Evolutionary conservation across 2,329 filamentous ascomycete species (phyloP).

Genomic region (Aspergillus sp.): DNA sequence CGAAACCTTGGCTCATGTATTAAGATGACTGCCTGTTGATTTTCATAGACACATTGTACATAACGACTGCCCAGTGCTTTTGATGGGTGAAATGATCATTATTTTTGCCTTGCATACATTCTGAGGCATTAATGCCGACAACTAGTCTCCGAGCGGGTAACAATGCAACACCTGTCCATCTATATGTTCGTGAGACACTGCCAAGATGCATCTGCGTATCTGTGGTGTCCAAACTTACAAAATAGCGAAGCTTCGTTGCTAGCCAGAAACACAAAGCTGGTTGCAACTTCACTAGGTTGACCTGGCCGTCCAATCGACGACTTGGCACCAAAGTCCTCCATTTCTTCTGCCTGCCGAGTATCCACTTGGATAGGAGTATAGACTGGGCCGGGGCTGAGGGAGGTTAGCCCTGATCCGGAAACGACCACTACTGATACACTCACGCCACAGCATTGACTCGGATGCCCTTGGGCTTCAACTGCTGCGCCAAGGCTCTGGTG

Average conservation of each 20-base stretch:
- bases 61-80: not conserved
- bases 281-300: conserved; percentile 39
- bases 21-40: conserved; percentile 11
- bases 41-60: not conserved
- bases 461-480: conserved; percentile 57
- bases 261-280: conserved; percentile 40
- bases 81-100: too few relatives aligned
- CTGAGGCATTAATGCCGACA: not conserved
- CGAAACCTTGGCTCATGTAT: conserved; percentile 36
- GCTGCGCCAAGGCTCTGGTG: conserved; percentile 52
- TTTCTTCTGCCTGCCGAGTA: conserved; percentile 31
- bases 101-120: not conserved
- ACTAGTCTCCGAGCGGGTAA: conserved; percentile 34
- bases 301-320: conserved; percentile 32
- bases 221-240: conserved; percentile 23
- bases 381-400: conserved; percentile 28
- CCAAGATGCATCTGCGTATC: not conserved
- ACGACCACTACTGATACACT: conserved; percentile 8
- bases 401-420: not conserved
- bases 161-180: conserved; percentile 36
- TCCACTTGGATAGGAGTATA: conserved; percentile 37
- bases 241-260: conserved; percentile 34
- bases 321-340: conserved; percentile 31
- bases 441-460: conserved; percentile 49
- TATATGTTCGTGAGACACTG: conserved; percentile 8